Conservation (phyloP, 768 basidiomycete species). For the Lactarius hatsudake region DNA sequence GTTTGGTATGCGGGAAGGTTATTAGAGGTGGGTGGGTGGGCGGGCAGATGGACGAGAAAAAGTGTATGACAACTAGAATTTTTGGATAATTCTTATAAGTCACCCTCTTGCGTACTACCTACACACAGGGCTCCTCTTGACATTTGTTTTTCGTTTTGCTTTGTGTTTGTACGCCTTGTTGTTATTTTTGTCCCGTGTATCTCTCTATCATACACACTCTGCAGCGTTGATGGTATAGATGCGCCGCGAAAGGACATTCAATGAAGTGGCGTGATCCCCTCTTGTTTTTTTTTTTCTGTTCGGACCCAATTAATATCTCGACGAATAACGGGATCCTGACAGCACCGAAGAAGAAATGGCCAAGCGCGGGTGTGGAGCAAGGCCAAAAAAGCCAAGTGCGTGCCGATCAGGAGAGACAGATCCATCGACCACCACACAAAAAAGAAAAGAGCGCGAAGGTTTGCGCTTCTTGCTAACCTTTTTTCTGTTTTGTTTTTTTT, state of each 20-base stretch:
- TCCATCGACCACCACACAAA: no score
- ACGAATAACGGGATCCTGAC: background rate
- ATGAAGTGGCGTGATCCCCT: background rate
- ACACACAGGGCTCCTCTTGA: background rate
- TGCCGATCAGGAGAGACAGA: background rate
- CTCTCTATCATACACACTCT: background rate
- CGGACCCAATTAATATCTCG: background rate
- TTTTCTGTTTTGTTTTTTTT: no score
- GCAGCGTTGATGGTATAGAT: background rate
- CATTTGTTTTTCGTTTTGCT: background rate
- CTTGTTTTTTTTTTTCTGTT: background rate
- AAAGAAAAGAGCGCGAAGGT: background rate
- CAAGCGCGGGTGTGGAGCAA: background rate
- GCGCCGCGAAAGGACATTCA: background rate
- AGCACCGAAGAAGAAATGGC: background rate
- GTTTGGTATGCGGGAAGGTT: background rate
- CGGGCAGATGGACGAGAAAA: background rate
- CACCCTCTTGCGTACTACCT: background rate
- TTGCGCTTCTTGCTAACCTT: background rate
- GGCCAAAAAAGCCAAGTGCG: conserved; percentile 2
- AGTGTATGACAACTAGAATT: conserved; percentile 1
- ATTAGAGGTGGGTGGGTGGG: background rate
- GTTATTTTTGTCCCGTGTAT: background rate
- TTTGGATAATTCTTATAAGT: background rate
- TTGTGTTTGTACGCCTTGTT: background rate